Base-by-base conservation (phyloP, 768 basidiomycete genomes). In the Tulasnella calospora region DNA sequence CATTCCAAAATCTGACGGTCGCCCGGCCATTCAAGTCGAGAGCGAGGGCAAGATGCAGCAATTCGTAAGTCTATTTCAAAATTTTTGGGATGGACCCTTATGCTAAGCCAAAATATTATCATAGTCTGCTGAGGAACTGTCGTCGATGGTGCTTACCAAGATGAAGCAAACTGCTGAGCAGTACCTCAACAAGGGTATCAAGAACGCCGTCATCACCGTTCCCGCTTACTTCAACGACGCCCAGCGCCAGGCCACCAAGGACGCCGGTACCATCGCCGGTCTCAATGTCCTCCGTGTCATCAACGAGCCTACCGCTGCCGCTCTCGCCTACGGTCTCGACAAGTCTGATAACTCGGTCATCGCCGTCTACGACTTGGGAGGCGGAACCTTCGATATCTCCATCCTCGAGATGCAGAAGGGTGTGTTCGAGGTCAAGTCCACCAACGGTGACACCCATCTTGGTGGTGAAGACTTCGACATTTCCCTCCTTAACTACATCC, bases 341-440 rank as follows among this genome's bases (percentile, higher is more conserved):
- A 91, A 92, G 71, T 80, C 84, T 0, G 88, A 91, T 71, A 94
- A 93, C 15, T 88, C 90, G 27, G 88, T 98, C 83, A 96, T 99
- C 81, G 98, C 98, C 61, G 98, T 99, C 79, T 99, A 99, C 84
- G 98, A 99, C 88, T 89, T 99, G 41, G 97, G 97, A 81, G 97
- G 97, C 82, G 97, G 97, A 78, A 98, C 97, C 33, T 99, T 99
- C 85, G 97, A 99, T 95, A 95, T 99, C 83, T 99, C 98, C 38
- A 96, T 99, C 81, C 88, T 99, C 77, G 96, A 98, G 87, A 99
- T 99, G 95, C 95, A 98, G 85, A 96, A 98, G 86, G 98, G 97
- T 82, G 96, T 99, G 13, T 99, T 99, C 85, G 98, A 99, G 85
- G 98, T 99, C 84, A 99, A 99, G 88, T 98, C 98, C 0, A 99